Percentiles rank a stretch among this genome's conserved stretches.
phyloP scores from a whole-genome alignment of 192 early-diverging fungal genomes.

The Funneliformis mosseae region DNA sequence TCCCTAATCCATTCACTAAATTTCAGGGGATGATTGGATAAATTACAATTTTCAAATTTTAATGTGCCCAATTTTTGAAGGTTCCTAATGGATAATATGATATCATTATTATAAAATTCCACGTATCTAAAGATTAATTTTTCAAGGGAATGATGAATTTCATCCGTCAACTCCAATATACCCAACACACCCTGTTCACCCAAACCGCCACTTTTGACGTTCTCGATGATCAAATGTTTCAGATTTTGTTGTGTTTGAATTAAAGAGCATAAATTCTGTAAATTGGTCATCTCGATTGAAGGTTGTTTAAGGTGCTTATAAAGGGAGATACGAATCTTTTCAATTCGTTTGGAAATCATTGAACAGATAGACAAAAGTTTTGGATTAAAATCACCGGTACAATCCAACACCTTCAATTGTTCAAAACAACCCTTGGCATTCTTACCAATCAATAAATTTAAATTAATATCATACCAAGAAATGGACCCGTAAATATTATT shows the following conservation, averaged over 20 bases:
- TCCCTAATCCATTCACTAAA: neutral
- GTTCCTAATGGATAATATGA: neutral
- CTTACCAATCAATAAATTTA: neutral
- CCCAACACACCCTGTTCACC: neutral
- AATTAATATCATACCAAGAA: neutral
- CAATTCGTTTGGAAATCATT: neutral
- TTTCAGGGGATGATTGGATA: neutral
- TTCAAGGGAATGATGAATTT: neutral
- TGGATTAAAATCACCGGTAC: neutral
- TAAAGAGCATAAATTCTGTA: neutral
- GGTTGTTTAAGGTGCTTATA: neutral
- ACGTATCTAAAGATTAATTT: neutral
- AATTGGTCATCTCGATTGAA: neutral
- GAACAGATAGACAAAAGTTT: neutral
- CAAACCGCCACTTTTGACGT: neutral
- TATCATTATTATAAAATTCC: neutral
- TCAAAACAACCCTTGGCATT: neutral
- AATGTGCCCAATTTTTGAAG: neutral
- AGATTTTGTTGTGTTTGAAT: neutral
- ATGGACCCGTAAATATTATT: neutral
- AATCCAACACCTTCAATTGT: neutral
- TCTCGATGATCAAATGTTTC: neutral
- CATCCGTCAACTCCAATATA: neutral
- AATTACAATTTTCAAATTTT: neutral
- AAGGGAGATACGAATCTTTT: neutral